Base-by-base conservation (phyloP, 371 early-diverging fungal genomes). In the Saksenaea vasiformis region DNA sequence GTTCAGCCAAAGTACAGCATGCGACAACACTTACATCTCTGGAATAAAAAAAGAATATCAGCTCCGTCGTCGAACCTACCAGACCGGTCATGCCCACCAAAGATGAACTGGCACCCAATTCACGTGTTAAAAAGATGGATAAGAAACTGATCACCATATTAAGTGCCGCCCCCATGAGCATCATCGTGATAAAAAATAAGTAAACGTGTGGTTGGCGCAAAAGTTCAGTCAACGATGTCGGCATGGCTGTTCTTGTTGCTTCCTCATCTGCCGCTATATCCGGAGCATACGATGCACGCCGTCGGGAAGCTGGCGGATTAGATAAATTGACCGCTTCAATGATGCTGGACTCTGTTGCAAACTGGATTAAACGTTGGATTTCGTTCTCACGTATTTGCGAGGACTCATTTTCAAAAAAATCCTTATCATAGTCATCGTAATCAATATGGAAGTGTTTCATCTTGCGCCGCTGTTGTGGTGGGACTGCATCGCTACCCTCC, bases 321-420 rank as follows among this genome's bases (percentile, higher is more conserved):
- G 78, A 69, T 8, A 82, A 27, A 62, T 82, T 82, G 37, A 82
- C 83, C 9, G 83, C 83, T 43, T 82, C 83, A 47, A 82, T 82
- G 15, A 82, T 82, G 35, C 83, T 82, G 7, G 83, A 79, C 39
- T 82, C 83, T 1, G 83, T 82, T 0, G 83, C 83, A 66, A 82
- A 82, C 38, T 79, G 79, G 36, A 82, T 78, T 36, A 82, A 44
- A 22, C 83, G 65, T 56, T 82, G 80, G 13, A 82, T 79, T 39
- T 79, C 80, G 17, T 79, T 82, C 58, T 82, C 74, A 3, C 73
- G 70, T 56, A 74, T 74, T 26, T 71, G 73, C 5, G 74, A 65
- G 10, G 65, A 51, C 15, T 69, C 66, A 47, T 69, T 65, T 13
- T 74, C 71, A 5, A 62, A 39, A 41, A 69, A 68, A 11, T 74